Evolutionary conservation across 2,329 filamentous ascomycete genomes (phyloP).

Genomic region (Apiospora aurea): DNA sequence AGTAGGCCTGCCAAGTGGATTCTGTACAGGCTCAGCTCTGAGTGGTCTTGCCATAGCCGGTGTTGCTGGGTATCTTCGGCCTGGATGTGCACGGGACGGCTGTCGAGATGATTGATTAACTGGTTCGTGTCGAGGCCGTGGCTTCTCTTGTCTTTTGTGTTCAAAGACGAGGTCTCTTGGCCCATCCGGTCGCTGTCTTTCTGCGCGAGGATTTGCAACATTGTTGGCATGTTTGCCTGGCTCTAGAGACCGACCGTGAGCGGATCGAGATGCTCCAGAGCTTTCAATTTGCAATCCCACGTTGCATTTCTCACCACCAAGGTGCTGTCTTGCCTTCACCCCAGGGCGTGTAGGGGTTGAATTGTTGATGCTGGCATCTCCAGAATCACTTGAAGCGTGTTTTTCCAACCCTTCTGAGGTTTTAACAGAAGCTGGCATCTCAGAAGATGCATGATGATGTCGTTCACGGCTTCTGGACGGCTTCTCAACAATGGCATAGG

Average conservation of each 20-base stretch:
- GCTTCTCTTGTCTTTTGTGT: not conserved
- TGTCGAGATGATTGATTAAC: not conserved
- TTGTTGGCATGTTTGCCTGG: not conserved
- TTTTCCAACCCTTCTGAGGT: not conserved
- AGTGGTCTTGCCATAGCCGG: not conserved
- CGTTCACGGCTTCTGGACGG: not conserved
- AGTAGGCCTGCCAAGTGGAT: not conserved
- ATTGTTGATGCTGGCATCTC: not conserved
- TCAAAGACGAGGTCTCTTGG: not conserved
- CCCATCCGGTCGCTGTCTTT: not conserved
- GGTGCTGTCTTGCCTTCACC: not conserved
- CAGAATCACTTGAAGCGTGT: not conserved
- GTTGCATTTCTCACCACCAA: not conserved
- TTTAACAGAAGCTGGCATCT: not conserved
- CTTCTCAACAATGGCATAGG: not conserved
- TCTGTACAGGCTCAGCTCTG: not conserved
- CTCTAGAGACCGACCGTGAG: not conserved
- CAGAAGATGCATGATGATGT: not conserved
- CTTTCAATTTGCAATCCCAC: not conserved
- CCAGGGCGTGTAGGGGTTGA: not conserved
- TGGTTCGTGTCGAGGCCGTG: not conserved
- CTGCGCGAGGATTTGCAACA: not conserved
- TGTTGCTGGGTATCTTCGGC: slow-evolving; percentile 3
- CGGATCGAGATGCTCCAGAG: not conserved
- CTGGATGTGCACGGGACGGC: not conserved